Evolutionary conservation across 2,329 filamentous ascomycete genomes (phyloP).

Genomic region (Cercospora nicotianae): DNA sequence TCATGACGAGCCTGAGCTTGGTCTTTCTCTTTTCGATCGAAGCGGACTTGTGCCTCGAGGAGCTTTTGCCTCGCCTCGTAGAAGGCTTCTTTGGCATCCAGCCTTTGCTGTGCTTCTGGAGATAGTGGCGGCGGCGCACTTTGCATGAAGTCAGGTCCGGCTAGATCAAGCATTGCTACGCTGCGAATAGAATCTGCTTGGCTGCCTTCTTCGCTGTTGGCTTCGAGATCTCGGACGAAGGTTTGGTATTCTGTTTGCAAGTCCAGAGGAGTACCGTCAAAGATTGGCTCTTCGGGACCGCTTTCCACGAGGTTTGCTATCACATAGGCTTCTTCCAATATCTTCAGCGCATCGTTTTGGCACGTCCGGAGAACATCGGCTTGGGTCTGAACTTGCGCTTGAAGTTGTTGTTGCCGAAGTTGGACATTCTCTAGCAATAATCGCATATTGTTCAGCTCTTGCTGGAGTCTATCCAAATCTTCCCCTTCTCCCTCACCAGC

Average conservation of each 20-base stretch:
- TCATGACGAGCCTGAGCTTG: background rate
- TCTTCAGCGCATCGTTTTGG: too few species aligned
- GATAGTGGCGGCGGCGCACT: background rate
- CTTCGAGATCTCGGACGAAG: background rate
- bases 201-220: background rate
- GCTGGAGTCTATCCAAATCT: too few species aligned
- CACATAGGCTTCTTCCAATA: too few species aligned
- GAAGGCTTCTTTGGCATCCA: background rate
- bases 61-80: background rate
- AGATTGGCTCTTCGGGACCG: too few species aligned
- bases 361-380: too few species aligned
- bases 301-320: too few species aligned
- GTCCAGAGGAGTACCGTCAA: too few species aligned
- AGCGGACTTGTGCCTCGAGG: background rate
- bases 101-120: background rate
- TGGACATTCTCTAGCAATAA: too few species aligned
- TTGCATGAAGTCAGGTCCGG: background rate
- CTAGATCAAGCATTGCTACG: background rate
- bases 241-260: background rate
- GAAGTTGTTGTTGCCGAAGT: too few species aligned
- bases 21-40: background rate
- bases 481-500: too few species aligned
- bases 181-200: background rate
- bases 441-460: too few species aligned
- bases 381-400: too few species aligned